Evolutionary conservation across 768 basidiomycete species (phyloP), one percentile per base, ranked within the genome.

Genomic region (Termitomyces sp.): DNA sequence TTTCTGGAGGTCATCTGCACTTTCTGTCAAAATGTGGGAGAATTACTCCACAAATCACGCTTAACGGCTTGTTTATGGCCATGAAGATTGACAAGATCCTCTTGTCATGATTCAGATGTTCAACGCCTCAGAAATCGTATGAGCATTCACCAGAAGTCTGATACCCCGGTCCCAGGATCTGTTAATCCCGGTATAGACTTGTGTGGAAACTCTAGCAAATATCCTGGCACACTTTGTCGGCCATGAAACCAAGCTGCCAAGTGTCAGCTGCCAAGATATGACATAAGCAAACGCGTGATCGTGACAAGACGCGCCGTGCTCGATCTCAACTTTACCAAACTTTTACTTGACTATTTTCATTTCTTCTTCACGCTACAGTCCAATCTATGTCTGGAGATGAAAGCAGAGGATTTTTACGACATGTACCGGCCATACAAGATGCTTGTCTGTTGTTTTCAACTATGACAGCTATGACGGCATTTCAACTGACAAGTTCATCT

Each of bases 391-490:
- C 69, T 14, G 69, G 71, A 12, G 62, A 66, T 10, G 61, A 60
- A 32, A 56, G 59, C n/a, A 65, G 60, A 24, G 67, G 59, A 20
- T 72, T 69, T 2, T 59, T 54, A 18, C 71, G 69, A 26, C 71
- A 73, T 29, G 57, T 62, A 0, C 72, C 71, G 1, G 69, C 67
- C 24, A 75, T 77, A 62, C 69, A 67, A 31, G 73, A 74, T 60
- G 66, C 71, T 46, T 72, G 80, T 75, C 46, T 70, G 80, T 75
- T 59, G 65, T 77, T 69, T 20, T 39, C 6, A 46, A 3, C n/a
- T 31, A 31, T 46, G 16, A n/a, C 18, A 41, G 16, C 37, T 42
- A 32, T 27, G 41, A 53, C 50, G 24, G 22, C 24, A 36, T 53
- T 57, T 59, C 56, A 43, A 29, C 58, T 58, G 43, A 59, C 46